phyloP scores from a whole-genome alignment of 2,329 filamentous ascomycete genomes.

The Exophiala calicioides region DNA sequence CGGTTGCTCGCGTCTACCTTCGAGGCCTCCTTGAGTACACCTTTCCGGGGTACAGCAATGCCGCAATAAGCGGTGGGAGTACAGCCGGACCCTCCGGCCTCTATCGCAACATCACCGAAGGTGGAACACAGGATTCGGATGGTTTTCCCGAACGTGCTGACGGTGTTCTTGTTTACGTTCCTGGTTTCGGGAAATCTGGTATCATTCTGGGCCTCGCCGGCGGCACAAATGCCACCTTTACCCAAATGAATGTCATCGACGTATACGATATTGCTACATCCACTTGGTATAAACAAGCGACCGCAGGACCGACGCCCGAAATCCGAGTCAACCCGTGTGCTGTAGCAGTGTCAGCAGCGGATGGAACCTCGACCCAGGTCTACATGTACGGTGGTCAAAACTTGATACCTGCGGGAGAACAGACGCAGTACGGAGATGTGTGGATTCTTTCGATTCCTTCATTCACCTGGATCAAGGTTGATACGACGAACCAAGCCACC shows the following conservation, averaged over 20 bases:
- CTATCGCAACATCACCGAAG: conserved; percentile 74
- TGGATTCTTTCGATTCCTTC: conserved; percentile 79
- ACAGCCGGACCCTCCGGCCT: conserved; percentile 63
- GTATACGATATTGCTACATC: conserved; percentile 74
- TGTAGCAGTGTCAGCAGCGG: conserved; percentile 70
- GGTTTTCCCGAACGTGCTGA: conserved; percentile 74
- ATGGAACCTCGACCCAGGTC: conserved; percentile 73
- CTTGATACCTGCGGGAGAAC: conserved; percentile 61
- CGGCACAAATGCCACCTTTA: conserved; percentile 67
- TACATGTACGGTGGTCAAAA: conserved; percentile 80
- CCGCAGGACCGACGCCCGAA: conserved; percentile 59
- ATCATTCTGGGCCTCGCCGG: conserved; percentile 77
- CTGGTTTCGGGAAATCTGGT: conserved; percentile 72
- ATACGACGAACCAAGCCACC: conserved; percentile 49
- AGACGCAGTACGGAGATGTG: conserved; percentile 68
- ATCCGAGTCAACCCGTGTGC: conserved; percentile 68
- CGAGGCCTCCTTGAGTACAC: conserved; percentile 76
- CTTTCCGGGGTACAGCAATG: conserved; percentile 68
- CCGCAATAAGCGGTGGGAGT: conserved; percentile 56
- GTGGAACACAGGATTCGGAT: conserved; percentile 64
- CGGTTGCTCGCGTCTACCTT: conserved; percentile 65
- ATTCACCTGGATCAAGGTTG: conserved; percentile 75
- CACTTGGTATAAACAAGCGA: conserved; percentile 74
- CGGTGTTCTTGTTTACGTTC: conserved; percentile 71
- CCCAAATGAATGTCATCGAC: conserved; percentile 71